phyloP scores from a whole-genome alignment of 495 filamentous ascomycete genomes.

The Aspergillus kassunensis region DNA sequence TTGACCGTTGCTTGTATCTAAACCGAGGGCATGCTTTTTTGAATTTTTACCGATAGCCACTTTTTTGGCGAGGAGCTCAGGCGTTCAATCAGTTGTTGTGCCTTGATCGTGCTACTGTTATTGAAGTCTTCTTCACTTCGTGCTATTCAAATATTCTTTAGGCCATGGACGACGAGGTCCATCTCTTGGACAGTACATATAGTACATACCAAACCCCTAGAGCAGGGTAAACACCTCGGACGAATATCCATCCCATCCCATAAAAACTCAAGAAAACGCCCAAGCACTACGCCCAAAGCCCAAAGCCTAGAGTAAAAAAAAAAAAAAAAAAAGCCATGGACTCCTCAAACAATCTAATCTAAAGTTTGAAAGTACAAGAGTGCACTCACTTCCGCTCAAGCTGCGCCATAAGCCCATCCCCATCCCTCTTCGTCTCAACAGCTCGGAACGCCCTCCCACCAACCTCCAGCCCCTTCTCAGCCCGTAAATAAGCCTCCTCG shows the following conservation, averaged over 20 bases:
- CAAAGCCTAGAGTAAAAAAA: too few relatives aligned
- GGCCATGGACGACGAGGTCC: background rate
- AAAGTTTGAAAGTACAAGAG: too few relatives aligned
- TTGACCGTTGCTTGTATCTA: background rate
- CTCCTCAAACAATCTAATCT: background rate
- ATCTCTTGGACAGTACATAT: slow-evolving; percentile 21
- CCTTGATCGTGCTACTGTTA: slow-evolving; percentile 7
- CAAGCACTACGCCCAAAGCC: too few relatives aligned
- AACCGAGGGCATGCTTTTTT: slow-evolving; percentile 16
- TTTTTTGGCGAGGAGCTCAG: slow-evolving; percentile 32
- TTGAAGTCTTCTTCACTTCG: background rate
- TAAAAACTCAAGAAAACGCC: too few relatives aligned
- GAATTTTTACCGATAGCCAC: slow-evolving; percentile 29
- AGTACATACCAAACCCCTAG: background rate
- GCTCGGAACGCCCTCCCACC: slow-evolving; percentile 39
- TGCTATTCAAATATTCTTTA: background rate
- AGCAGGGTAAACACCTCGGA: background rate
- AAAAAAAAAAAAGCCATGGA: too few relatives aligned
- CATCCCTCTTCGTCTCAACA: slow-evolving; percentile 41
- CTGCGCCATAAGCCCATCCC: slow-evolving; percentile 31
- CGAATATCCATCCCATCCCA: too few relatives aligned
- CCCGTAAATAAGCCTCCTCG: slow-evolving; percentile 76
- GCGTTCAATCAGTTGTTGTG: slow-evolving; percentile 34
- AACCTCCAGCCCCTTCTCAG: slow-evolving; percentile 63
- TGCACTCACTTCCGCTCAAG: slow-evolving; percentile 16